Conservation (phyloP, 371 early-diverging fungal genomes). For the Mucor racemosus region DNA sequence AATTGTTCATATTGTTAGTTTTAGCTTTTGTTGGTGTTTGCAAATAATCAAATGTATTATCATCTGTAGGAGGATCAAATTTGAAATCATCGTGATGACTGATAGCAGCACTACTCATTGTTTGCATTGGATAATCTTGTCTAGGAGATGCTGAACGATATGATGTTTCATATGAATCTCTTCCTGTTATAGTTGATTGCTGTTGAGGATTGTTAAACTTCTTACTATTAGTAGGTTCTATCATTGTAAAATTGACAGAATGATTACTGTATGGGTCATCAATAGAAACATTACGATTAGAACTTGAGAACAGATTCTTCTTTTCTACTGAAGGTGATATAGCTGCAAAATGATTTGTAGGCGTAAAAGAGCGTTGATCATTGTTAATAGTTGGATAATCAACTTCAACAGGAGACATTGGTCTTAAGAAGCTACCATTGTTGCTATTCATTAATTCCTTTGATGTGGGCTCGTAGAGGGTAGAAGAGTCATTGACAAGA, state of each 20-base stretch:
- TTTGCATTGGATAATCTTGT: constrained; percentile 28
- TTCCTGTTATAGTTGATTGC: background rate
- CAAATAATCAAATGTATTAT: constrained; percentile 16
- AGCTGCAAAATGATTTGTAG: constrained; percentile 2
- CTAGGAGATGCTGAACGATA: constrained; percentile 17
- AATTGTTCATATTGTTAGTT: background rate
- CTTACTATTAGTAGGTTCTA: constrained; percentile 23
- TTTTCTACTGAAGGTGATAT: background rate
- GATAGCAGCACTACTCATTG: constrained; percentile 17
- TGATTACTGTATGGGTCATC: constrained; percentile 41
- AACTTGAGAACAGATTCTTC: background rate
- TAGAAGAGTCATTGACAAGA: background rate
- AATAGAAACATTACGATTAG: constrained; percentile 27
- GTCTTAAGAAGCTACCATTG: constrained; percentile 32
- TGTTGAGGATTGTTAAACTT: background rate
- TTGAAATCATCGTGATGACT: constrained; percentile 8
- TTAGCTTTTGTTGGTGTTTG: constrained; percentile 2
- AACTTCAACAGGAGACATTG: constrained; percentile 47
- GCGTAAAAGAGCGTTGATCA: constrained; percentile 12
- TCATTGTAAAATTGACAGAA: constrained; percentile 41
- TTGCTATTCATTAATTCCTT: constrained; percentile 3
- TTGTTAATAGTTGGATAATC: constrained; percentile 20
- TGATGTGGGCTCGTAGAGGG: background rate
- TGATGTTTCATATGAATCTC: constrained; percentile 10
- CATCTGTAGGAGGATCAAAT: constrained; percentile 5